phyloP scores from a whole-genome alignment of 176 grass and related monocot species.

The Phragmites australis region DNA sequence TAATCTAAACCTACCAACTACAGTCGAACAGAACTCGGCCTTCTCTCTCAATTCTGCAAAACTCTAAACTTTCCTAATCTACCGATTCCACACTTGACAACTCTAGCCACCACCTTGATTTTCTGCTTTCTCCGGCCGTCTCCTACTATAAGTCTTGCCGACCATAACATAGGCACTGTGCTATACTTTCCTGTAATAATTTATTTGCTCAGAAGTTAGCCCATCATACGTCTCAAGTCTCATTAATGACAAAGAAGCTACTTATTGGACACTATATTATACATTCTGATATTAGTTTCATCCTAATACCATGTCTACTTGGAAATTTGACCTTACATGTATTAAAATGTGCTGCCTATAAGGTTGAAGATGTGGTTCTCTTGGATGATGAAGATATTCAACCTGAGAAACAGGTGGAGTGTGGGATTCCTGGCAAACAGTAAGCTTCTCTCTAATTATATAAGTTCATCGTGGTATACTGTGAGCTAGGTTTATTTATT shows the following conservation, averaged over 20 bases:
- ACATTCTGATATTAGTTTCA: conserved; percentile 12
- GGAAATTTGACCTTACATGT: conserved; percentile 19
- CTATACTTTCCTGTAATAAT: not conserved
- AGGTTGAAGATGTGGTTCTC: conserved; percentile 64
- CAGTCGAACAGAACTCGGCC: too few relatives aligned
- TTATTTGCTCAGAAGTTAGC: not conserved
- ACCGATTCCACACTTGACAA: too few relatives aligned
- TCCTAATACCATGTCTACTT: conserved; percentile 30
- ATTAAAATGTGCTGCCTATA: not conserved
- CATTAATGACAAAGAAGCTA: not conserved
- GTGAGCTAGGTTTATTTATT: not conserved
- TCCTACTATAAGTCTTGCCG: too few relatives aligned
- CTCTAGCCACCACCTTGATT: too few relatives aligned
- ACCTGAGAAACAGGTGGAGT: conserved; percentile 33
- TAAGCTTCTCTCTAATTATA: conserved; percentile 30
- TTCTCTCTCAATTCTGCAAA: too few relatives aligned
- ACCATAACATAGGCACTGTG: too few relatives aligned
- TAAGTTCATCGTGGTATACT: conserved; percentile 18
- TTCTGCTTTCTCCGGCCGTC: too few relatives aligned
- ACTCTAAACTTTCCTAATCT: too few relatives aligned
- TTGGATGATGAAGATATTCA: conserved; percentile 74
- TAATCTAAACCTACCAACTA: too few relatives aligned
- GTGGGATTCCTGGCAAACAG: conserved; percentile 35
- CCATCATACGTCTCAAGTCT: not conserved
- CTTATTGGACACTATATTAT: not conserved